phyloP scores from a whole-genome alignment of 2,329 filamentous ascomycete genomes.

The Thielaviopsis ethacetica region DNA sequence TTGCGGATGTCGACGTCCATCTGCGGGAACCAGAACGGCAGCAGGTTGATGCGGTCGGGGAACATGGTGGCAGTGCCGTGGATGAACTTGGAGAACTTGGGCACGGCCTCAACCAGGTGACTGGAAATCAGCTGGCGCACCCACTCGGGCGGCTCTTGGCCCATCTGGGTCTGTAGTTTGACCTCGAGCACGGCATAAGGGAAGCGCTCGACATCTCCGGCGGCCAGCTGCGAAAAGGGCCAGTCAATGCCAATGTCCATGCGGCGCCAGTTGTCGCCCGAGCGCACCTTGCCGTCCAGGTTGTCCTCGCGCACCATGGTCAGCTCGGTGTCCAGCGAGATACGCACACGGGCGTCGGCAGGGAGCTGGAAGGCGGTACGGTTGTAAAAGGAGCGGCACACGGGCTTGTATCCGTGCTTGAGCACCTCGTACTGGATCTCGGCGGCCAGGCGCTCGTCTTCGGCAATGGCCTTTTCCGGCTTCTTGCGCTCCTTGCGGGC shows the following conservation, averaged over 20 bases:
- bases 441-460: conserved; percentile 74
- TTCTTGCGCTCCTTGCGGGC: conserved; percentile 92
- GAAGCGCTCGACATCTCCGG: conserved; percentile 76
- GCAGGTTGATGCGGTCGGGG: conserved; percentile 68
- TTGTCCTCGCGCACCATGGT: conserved; percentile 95
- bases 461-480: conserved; percentile 73
- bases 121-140: conserved; percentile 84
- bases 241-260: conserved; percentile 97
- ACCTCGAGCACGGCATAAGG: conserved; percentile 94
- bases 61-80: conserved; percentile 84
- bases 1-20: conserved; percentile 98
- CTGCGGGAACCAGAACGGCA: conserved; percentile 96
- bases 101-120: conserved; percentile 94
- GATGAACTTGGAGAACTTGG: conserved; percentile 98
- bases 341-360: conserved; percentile 86
- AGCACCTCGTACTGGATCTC: conserved; percentile 91
- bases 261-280: conserved; percentile 83
- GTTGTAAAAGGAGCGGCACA: conserved; percentile 94
- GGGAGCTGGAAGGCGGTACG: conserved; percentile 95
- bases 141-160: conserved; percentile 92
- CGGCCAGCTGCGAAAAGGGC: conserved; percentile 76
- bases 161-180: conserved; percentile 90
- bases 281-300: conserved; percentile 57
- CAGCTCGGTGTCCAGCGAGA: conserved; percentile 90
- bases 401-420: conserved; percentile 70